These are phyloP conservation scores for Starmerella roubikii DNA, from an alignment of 805 yeast species.

Conservation along the genomic window DNA sequence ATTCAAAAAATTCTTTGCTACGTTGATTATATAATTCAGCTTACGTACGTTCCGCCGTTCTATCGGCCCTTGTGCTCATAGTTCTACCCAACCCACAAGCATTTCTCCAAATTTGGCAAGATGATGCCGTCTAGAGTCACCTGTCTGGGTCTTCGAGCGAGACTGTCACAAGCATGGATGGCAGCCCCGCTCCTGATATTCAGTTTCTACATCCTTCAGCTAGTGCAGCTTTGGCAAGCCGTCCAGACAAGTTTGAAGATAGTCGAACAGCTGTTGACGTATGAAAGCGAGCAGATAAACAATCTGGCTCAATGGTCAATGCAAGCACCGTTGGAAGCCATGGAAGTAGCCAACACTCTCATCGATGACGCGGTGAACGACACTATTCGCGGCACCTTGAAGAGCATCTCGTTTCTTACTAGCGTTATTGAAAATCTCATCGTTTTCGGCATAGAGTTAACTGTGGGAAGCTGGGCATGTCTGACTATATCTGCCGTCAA, in stretches of 20 bases:
- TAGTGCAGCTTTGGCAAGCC: conserved; percentile 42
- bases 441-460: conserved; percentile 52
- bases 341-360: conserved; percentile 41
- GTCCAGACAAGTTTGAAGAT: conserved; percentile 32
- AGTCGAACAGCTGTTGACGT: conserved; percentile 29
- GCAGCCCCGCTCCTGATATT: conserved; percentile 49
- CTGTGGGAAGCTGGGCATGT: conserved; percentile 80
- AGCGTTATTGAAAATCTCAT: conserved; percentile 47
- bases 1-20: no score
- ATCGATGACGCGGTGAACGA: conserved; percentile 38
- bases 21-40: no score
- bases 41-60: no score
- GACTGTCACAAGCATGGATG: conserved; percentile 30
- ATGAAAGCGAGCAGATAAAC: conserved; percentile 39
- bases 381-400: conserved; percentile 35
- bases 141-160: conserved; percentile 21
- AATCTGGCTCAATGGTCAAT: conserved; percentile 25
- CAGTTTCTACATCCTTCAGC: conserved; percentile 43
- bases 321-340: conserved; percentile 44
- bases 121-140: neutral
- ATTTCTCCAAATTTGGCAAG: neutral
- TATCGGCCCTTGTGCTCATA: no score
- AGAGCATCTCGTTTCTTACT: conserved; percentile 34
- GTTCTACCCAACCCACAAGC: no score
- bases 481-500: conserved; percentile 58